Percentiles rank a stretch among this genome's conserved stretches.
phyloP scores from a whole-genome alignment of 2,329 filamentous ascomycete species.

The Cordyceps pruinosa region DNA sequence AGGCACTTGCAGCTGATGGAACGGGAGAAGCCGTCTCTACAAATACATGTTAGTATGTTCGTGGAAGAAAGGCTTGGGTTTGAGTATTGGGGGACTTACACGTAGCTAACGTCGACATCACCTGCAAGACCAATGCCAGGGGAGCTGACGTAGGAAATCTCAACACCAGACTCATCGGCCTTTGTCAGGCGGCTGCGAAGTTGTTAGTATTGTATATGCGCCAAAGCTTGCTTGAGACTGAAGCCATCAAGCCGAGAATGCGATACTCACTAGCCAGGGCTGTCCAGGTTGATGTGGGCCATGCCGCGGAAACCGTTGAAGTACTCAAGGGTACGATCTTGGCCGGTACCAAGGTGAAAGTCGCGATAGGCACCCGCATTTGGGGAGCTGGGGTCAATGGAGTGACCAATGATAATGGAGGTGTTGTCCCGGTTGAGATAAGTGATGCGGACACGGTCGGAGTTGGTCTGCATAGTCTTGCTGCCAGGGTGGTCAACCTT shows the following conservation, averaged over 20 bases:
- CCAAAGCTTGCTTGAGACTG: too few relatives aligned
- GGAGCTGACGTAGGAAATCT: neutral
- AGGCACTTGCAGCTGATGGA: conserved; percentile 2
- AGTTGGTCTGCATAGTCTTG: neutral
- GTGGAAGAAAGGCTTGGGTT: too few relatives aligned
- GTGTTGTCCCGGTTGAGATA: conserved; percentile 5
- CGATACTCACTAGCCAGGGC: neutral
- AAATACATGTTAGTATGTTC: neutral
- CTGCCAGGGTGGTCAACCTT: neutral
- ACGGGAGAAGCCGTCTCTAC: neutral
- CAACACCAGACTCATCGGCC: conserved; percentile 1
- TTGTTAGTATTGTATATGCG: too few relatives aligned
- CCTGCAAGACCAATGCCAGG: neutral
- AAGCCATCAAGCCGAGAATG: neutral
- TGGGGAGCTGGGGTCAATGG: neutral
- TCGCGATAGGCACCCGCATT: neutral
- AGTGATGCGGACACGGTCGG: conserved; percentile 4
- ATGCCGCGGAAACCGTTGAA: neutral
- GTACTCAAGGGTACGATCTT: neutral
- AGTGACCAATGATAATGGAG: conserved; percentile 2
- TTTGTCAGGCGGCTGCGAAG: neutral
- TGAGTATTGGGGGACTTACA: too few relatives aligned
- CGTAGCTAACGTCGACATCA: conserved; percentile 3
- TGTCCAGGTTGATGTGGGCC: neutral
- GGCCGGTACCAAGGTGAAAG: neutral